Base-by-base conservation (phyloP, 139 green algal genomes). In the Closterium sp. region DNA sequence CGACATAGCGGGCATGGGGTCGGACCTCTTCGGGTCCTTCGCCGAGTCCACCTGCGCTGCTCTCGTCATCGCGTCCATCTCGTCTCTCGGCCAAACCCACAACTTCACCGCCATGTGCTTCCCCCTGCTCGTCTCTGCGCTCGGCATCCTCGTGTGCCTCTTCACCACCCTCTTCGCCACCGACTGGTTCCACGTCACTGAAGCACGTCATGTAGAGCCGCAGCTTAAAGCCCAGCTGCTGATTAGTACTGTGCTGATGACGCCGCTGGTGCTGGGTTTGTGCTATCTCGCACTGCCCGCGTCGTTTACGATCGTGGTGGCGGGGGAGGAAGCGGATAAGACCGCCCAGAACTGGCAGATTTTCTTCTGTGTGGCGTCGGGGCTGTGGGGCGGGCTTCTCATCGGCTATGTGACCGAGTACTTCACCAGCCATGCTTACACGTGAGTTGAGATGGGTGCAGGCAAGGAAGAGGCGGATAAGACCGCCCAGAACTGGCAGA, bases 1-100 rank as follows among this genome's bases (percentile, higher is more conserved):
- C 55, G 98, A 99, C 94, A 98, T 99, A 90, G 98, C 98, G 30
- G 98, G 98, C 91, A 99, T 99, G 98, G 98, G 98, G 83, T 96
- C 97, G 69, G 98, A 99, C 90, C 96, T 99, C 88, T 99, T 99
- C 86, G 98, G 98, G 81, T 94, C 91, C 2, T 94, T 96, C 89
- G 64, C 91, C 21, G 95, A 94, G 33, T 94, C 95, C 87, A 96
- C 96, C 21, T 96, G 96, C 89, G 95, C 96, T 1, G 95, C 95
- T 35, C 83, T 96, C 86, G 86, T 95, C 84, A 94, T 96, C 93
- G 91, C 66, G 30, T 81, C 69, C 31, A 30, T 91, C 35, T 91
- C 87, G 2, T 89, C 87, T 12, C 69, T 93, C n/a, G 91, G 91
- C 23, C 19, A 32, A 30, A 32, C 34, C 12, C 84, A 90, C 34